Conservation (phyloP, 352 stramenopile species). For the Phytophthora palmivora region DNA sequence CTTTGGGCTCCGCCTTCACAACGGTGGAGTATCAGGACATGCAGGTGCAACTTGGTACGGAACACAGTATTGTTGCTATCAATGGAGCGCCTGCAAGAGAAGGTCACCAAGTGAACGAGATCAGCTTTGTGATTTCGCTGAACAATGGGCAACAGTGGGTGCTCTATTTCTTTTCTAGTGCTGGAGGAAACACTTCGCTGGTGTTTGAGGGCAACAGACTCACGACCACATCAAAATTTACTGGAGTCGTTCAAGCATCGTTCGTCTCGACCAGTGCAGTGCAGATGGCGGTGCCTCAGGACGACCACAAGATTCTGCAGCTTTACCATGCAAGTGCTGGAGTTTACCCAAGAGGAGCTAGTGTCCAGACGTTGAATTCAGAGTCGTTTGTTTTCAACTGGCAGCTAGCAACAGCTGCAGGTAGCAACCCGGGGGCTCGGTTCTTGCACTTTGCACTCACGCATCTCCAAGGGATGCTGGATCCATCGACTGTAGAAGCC, state of each 20-base stretch:
- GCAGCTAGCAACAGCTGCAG: conserved; percentile 41
- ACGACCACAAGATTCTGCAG: conserved; percentile 54
- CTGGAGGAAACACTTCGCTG: conserved; percentile 28
- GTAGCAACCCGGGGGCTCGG: conserved; percentile 31
- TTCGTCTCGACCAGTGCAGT: conserved; percentile 60
- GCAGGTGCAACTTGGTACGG: conserved; percentile 66
- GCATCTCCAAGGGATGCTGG: conserved; percentile 67
- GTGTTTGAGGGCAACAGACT: conserved; percentile 62
- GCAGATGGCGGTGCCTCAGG: conserved; percentile 17
- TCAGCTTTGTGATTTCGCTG: conserved; percentile 64
- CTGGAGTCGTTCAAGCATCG: conserved; percentile 69
- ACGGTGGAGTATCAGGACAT: conserved; percentile 75
- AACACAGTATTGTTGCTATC: conserved; percentile 66
- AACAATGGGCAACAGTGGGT: conserved; percentile 85
- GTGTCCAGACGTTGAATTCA: conserved; percentile 26
- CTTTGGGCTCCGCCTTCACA: conserved; percentile 81
- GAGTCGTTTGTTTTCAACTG: conserved; percentile 74
- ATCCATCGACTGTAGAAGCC: conserved; percentile 42
- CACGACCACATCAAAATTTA: conserved; percentile 58
- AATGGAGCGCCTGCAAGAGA: conserved; percentile 53
- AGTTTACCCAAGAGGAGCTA: conserved; percentile 46
- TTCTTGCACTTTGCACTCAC: conserved; percentile 79
- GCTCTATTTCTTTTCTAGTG: conserved; percentile 63
- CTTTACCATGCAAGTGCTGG: conserved; percentile 69
- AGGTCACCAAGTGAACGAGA: conserved; percentile 43